These are phyloP conservation scores for Phyllosticta citrichinensis DNA, from an alignment of 2,329 filamentous ascomycete species.

Conservation along the genomic window DNA sequence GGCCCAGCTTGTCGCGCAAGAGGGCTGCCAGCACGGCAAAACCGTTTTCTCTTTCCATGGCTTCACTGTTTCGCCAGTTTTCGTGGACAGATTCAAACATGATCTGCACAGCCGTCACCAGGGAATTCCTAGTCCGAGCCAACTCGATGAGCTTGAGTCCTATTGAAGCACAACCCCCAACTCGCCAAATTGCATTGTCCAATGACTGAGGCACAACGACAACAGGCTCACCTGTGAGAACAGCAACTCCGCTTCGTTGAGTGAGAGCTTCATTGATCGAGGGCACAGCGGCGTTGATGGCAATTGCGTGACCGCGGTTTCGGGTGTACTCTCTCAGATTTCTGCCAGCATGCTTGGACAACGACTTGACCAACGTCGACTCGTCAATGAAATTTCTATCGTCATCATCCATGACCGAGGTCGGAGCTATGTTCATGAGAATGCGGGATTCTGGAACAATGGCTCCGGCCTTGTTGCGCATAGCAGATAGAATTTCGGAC, in stretches of 20 bases:
- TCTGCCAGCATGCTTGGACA: slow-evolving; percentile 62
- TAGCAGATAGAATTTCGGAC: slow-evolving; percentile 84
- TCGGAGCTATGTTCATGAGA: slow-evolving; percentile 72
- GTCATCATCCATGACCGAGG: slow-evolving; percentile 70
- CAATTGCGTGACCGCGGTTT: slow-evolving; percentile 65
- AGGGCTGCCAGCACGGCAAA: slow-evolving; percentile 82
- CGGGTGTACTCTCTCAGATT: slow-evolving; percentile 60
- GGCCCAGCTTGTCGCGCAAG: slow-evolving; percentile 69
- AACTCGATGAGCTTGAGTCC: slow-evolving; percentile 76
- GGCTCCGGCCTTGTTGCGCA: slow-evolving; percentile 71
- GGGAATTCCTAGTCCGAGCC: slow-evolving; percentile 58
- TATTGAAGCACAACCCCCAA: slow-evolving; percentile 83
- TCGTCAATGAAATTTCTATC: slow-evolving; percentile 62
- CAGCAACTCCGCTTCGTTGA: slow-evolving; percentile 67
- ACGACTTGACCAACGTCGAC: slow-evolving; percentile 61
- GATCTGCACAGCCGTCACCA: slow-evolving; percentile 69
- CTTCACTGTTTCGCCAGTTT: slow-evolving; percentile 96
- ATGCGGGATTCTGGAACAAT: slow-evolving; percentile 75
- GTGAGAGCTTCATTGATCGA: slow-evolving; percentile 83
- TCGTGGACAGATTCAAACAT: slow-evolving; percentile 77
- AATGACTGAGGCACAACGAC: slow-evolving; percentile 72
- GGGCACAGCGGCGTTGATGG: slow-evolving; percentile 79
- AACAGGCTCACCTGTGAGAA: slow-evolving; percentile 74
- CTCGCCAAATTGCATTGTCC: slow-evolving; percentile 84
- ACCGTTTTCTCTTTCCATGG: slow-evolving; percentile 92